These are phyloP conservation scores for Closterium sp. DNA, from an alignment of 139 green algal species.

Conservation along the genomic window DNA sequence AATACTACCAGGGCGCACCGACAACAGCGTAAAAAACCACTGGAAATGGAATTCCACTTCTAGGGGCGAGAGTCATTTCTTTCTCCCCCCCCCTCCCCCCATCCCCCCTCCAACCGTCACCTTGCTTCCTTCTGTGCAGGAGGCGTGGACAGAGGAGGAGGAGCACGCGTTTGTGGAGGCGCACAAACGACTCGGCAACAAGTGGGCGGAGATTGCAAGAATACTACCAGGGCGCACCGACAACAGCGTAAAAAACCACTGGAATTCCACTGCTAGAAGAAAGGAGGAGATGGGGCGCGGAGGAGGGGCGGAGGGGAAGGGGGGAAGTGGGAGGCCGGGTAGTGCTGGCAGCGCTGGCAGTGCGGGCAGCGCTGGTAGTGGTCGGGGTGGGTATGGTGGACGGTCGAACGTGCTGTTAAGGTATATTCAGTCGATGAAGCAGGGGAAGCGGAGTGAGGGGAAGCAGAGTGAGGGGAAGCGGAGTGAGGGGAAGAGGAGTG, in stretches of 20 bases:
- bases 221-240: constrained; percentile 73
- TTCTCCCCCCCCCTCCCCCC: too few relatives aligned
- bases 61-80: too few relatives aligned
- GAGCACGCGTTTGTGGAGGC: constrained; percentile 50
- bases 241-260: constrained; percentile 85
- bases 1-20: constrained; percentile 68
- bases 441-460: background rate
- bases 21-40: constrained; percentile 85
- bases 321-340: background rate
- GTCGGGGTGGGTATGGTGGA: background rate
- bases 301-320: background rate
- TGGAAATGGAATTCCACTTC: constrained; percentile 72
- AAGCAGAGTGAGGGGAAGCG: too few relatives aligned
- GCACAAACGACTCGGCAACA: constrained; percentile 73
- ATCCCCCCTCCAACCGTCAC: too few relatives aligned
- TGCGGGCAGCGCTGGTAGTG: background rate
- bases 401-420: constrained; percentile 3
- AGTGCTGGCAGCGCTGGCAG: background rate
- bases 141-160: constrained; percentile 60
- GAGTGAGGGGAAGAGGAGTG: background rate
- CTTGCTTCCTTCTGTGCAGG: too few relatives aligned
- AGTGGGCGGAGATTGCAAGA: constrained; percentile 65
- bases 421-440: constrained; percentile 11
- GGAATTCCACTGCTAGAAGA: constrained; percentile 65
- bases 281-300: constrained; percentile 33